Conservation (phyloP, 1,284 basidiomycete genomes). For the Laetiporus sulphureus region DNA sequence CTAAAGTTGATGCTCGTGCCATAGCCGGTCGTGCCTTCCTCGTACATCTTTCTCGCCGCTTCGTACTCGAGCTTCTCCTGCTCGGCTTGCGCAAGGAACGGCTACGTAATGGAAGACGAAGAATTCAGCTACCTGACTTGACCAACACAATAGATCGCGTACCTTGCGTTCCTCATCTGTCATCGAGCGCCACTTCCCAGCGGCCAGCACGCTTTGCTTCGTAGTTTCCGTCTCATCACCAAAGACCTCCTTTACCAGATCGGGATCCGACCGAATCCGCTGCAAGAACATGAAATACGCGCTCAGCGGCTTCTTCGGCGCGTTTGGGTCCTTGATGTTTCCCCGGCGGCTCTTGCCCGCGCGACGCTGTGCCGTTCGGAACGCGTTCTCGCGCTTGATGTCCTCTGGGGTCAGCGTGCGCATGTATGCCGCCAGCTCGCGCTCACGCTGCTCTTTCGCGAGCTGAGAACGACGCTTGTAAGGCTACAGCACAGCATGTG, state of each 20-base stretch:
- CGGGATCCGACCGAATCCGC: constrained; percentile 72
- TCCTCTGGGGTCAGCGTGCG: constrained; percentile 88
- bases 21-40: constrained; percentile 69
- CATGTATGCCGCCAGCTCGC: constrained; percentile 82
- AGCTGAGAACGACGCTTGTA: constrained; percentile 79
- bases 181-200: constrained; percentile 88
- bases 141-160: constrained; percentile 14
- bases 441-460: constrained; percentile 80
- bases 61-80: constrained; percentile 92
- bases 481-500: constrained; percentile 42
- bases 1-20: constrained; percentile 73
- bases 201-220: constrained; percentile 90
- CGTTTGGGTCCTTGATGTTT: constrained; percentile 96
- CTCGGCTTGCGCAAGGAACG: constrained; percentile 86
- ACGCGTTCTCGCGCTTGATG: constrained; percentile 90
- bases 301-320: constrained; percentile 91
- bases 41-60: constrained; percentile 71
- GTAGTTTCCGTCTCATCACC: constrained; percentile 93
- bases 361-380: constrained; percentile 87
- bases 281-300: constrained; percentile 96
- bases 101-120: constrained; percentile 37
- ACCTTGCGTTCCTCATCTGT: constrained; percentile 90
- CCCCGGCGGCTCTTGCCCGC: constrained; percentile 90
- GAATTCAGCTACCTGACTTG: constrained; percentile 2
- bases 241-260: constrained; percentile 75